Conservation (phyloP, 805 yeast genomes). For the Candida sanyiensis region DNA sequence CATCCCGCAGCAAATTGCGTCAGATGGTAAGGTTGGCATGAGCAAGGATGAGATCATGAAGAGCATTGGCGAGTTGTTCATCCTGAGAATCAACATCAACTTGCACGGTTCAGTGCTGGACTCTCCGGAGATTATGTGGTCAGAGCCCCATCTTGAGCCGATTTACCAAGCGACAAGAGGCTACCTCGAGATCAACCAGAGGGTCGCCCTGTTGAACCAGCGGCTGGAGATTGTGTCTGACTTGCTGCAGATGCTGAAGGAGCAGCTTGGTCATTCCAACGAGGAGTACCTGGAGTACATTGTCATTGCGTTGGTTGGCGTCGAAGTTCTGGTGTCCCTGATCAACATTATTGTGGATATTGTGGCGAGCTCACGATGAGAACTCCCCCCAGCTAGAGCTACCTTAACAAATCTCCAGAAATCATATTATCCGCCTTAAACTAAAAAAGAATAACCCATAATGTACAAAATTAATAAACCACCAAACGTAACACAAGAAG, state of each 20-base stretch:
- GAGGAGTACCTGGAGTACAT: conserved; percentile 89
- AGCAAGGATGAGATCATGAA: conserved; percentile 93
- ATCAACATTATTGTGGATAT: conserved; percentile 69
- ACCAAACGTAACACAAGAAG: conserved; percentile 10
- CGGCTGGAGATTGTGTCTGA: conserved; percentile 91
- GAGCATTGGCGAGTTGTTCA: conserved; percentile 92
- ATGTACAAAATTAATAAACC: conserved; percentile 18
- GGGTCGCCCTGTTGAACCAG: conserved; percentile 86
- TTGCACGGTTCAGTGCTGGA: conserved; percentile 86
- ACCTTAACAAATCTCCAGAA: conserved; percentile 11
- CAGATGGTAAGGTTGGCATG: conserved; percentile 93
- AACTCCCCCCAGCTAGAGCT: background rate
- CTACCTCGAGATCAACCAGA: conserved; percentile 87
- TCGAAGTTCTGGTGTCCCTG: conserved; percentile 84
- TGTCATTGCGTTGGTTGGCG: conserved; percentile 85
- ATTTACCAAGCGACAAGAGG: conserved; percentile 97
- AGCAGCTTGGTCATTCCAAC: conserved; percentile 92
- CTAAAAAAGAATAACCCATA: conserved; percentile 19
- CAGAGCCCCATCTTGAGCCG: conserved; percentile 96
- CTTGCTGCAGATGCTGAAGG: conserved; percentile 90
- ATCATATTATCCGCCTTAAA: conserved; percentile 20
- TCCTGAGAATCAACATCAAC: conserved; percentile 74
- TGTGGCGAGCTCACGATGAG: conserved; percentile 28
- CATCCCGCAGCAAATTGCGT: conserved; percentile 93
- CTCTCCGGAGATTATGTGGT: conserved; percentile 98